These are phyloP conservation scores for Escovopsis sp. DNA, from an alignment of 2,329 filamentous ascomycete species.

Conservation along the genomic window DNA sequence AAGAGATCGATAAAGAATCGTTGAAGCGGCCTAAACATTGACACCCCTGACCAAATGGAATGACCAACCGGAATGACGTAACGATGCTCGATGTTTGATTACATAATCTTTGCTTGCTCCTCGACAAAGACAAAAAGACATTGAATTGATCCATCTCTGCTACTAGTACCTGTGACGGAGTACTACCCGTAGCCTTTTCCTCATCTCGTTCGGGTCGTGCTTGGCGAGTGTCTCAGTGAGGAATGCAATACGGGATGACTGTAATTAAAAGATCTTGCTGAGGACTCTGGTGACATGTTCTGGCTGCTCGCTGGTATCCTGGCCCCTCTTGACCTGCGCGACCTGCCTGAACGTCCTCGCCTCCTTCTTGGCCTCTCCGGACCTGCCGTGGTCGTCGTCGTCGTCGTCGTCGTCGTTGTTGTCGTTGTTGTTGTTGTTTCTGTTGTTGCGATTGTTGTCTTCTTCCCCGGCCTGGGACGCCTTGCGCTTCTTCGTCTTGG, in stretches of 20 bases:
- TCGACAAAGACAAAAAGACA: no score
- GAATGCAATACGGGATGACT: not conserved
- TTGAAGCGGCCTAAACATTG: not conserved
- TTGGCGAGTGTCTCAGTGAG: no score
- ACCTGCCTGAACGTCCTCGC: constrained; percentile 51
- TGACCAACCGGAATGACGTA: not conserved
- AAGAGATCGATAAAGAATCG: not conserved
- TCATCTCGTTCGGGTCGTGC: no score
- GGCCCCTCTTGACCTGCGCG: constrained; percentile 37
- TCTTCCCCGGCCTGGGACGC: constrained; percentile 10
- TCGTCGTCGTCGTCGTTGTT: no score
- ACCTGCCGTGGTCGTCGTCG: not conserved
- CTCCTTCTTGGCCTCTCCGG: constrained; percentile 10
- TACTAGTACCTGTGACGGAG: no score
- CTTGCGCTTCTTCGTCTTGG: constrained; percentile 33
- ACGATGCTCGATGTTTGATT: not conserved
- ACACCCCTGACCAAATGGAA: not conserved
- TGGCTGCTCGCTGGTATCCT: constrained; percentile 29
- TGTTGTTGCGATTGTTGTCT: no score
- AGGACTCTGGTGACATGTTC: constrained; percentile 45
- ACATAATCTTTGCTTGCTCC: not conserved
- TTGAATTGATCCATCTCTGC: no score
- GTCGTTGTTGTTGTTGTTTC: no score
- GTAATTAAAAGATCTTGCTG: constrained; percentile 46
- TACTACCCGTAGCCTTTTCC: no score